Evolutionary conservation across 2,329 filamentous ascomycete genomes (phyloP).

Genomic region (Ilyonectria robusta): DNA sequence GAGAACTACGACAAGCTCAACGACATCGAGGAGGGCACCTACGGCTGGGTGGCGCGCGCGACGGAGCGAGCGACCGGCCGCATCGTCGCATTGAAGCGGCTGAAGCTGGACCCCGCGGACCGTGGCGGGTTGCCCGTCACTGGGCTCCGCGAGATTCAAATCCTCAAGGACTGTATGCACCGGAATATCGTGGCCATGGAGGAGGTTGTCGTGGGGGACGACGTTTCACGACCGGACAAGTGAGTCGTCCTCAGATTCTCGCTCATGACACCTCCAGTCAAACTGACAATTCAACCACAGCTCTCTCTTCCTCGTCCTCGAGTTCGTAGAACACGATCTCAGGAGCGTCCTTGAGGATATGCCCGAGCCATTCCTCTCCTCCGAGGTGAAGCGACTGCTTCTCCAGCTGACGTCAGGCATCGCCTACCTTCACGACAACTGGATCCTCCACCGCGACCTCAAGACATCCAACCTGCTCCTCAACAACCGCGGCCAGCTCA

Average conservation of each 20-base stretch:
- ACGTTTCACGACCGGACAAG: constrained; percentile 68
- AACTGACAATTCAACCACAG: constrained; percentile 58
- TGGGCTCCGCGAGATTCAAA: constrained; percentile 93
- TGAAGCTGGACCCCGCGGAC: constrained; percentile 89
- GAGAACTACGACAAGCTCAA: constrained; percentile 94
- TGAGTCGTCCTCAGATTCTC: constrained; percentile 47
- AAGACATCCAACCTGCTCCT: constrained; percentile 96
- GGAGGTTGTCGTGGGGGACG: constrained; percentile 86
- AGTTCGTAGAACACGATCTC: constrained; percentile 97
- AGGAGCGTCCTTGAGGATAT: constrained; percentile 95
- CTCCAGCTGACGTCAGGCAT: constrained; percentile 86
- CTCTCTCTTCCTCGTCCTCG: constrained; percentile 90
- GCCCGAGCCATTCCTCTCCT: constrained; percentile 92
- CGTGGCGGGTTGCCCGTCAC: constrained; percentile 87
- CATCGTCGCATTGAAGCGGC: constrained; percentile 91
- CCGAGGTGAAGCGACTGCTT: constrained; percentile 92
- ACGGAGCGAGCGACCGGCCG: constrained; percentile 80
- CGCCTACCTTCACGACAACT: constrained; percentile 87
- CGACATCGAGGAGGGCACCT: constrained; percentile 97
- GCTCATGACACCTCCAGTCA: constrained; percentile 36
- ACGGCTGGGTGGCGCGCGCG: constrained; percentile 93
- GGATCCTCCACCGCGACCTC: constrained; percentile 93
- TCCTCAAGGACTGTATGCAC: constrained; percentile 84
- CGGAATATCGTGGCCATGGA: constrained; percentile 85
- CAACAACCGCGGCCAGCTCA: constrained; percentile 94